Base-by-base conservation (phyloP, 768 basidiomycete genomes). In the Dioszegia hungarica region DNA sequence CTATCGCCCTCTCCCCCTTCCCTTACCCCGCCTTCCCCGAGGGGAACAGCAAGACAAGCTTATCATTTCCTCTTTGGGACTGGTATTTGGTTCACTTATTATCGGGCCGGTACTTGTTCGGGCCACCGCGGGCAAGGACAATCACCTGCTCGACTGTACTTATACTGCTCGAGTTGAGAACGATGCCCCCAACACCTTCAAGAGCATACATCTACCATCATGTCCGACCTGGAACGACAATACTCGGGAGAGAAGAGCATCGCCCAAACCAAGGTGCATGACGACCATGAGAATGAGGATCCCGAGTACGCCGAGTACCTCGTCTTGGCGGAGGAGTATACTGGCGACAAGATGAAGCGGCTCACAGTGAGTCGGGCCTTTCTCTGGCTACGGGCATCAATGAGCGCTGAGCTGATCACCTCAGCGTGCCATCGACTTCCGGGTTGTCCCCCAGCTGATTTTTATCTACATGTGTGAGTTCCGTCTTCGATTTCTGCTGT, bases 261-360 rank as follows among this genome's bases (percentile, higher is more conserved):
- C 12, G 19, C 27, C 8, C 5, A 40, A 4, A 40, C n/a, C 47
- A 38, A 53, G 4, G 37, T 51, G 48, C 34, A 45, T 1, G 29
- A 24, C 31, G 46, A 31, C 3, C 25, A 48, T 11, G 60, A 51
- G 25, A 36, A 41, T 41, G 60, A 52, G 15, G 54, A 60, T 54
- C 53, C 59, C 11, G 63, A 61, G 37, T 67, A 67, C 31, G 22
- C 44, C 22, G 66, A 67, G 51, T 67, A 61, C 44, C 38, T 64
- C 22, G 38, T 19, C 1, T 44, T 67, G 0, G 33, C 41, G 17
- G 59, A 63, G 22, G 49, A 43, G 28, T 67, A 54, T 44, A 49
- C 51, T 11, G 66, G 66, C 11, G 62, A 63, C 10, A 54, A 31
- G 22, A 34, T 64, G 11, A 56, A 54, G 41, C 61, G 62, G 41